Percentiles rank a stretch among this genome's conserved stretches.
Conservation (phyloP, 176 grass and related monocot species). For the Poa annua region DNA sequence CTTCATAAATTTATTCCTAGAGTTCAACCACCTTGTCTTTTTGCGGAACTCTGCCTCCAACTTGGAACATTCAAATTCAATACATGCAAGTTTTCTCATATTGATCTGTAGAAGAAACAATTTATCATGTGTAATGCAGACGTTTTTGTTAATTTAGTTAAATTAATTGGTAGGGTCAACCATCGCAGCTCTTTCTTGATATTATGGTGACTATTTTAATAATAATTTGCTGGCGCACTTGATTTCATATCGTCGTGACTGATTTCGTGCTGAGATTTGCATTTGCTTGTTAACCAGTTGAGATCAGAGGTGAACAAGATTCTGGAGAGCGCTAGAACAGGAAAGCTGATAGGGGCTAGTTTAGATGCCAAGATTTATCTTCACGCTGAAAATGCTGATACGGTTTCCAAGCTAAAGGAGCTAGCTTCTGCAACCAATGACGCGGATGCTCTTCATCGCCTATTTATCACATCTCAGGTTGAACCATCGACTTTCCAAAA, state of each 20-base stretch:
- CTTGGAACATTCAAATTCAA: constrained; percentile 32
- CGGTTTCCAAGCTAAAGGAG: constrained; percentile 63
- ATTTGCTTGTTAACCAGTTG: constrained; percentile 56
- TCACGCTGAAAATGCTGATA: constrained; percentile 51
- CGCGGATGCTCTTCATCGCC: constrained; percentile 77
- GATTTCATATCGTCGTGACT: constrained; percentile 30
- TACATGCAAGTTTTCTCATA: neutral
- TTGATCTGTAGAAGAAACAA: constrained; percentile 4
- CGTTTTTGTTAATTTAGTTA: constrained; percentile 21
- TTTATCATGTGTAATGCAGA: constrained; percentile 14
- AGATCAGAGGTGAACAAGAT: constrained; percentile 99
- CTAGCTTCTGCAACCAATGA: constrained; percentile 78
- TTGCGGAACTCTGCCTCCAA: constrained; percentile 11
- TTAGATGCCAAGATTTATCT: constrained; percentile 93
- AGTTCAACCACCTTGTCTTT: neutral
- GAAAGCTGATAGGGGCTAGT: constrained; percentile 93
- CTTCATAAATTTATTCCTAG: constrained; percentile 1
- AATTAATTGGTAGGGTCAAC: constrained; percentile 11
- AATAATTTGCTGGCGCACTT: neutral
- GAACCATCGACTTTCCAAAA: constrained; percentile 18
- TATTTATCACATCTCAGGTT: constrained; percentile 97
- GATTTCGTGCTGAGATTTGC: constrained; percentile 5
- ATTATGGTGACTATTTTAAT: constrained; percentile 22
- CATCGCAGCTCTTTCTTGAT: neutral
- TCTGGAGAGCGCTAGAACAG: constrained; percentile 86